A percentile compares a stretch with the other conserved stretches of the same genome.
These are phyloP conservation scores for Aspergillus sp. DNA, from an alignment of 2,329 filamentous ascomycete species.

Conservation along the genomic window DNA sequence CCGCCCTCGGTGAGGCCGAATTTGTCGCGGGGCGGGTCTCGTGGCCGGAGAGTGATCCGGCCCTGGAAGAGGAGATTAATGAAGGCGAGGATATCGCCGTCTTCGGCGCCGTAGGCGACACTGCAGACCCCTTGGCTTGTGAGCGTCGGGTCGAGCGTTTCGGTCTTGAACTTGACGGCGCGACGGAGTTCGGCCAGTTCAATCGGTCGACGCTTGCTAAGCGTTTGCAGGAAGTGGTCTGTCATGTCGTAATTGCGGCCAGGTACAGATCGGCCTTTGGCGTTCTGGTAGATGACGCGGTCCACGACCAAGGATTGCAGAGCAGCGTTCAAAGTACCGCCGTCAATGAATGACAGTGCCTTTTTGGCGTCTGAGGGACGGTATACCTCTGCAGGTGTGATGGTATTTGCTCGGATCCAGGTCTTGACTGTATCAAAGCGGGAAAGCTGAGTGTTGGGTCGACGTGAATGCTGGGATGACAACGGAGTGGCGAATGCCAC, in stretches of 20 bases:
- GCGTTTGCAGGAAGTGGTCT: slow-evolving; percentile 43
- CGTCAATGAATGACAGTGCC: slow-evolving; percentile 38
- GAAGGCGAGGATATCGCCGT: slow-evolving; percentile 50
- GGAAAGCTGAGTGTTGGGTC: slow-evolving; percentile 26
- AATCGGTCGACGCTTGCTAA: slow-evolving; percentile 48
- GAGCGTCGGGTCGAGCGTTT: slow-evolving; percentile 47
- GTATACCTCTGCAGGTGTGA: slow-evolving; percentile 50
- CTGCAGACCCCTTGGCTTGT: slow-evolving; percentile 34
- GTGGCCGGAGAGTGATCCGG: slow-evolving; percentile 41
- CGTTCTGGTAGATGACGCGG: slow-evolving; percentile 44
- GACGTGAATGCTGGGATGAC: slow-evolving; percentile 12
- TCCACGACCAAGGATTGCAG: slow-evolving; percentile 47
- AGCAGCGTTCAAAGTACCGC: slow-evolving; percentile 43
- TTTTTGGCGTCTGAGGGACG: slow-evolving; percentile 41
- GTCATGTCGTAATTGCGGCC: slow-evolving; percentile 52
- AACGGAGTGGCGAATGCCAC: slow-evolving; percentile 42
- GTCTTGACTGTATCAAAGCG: slow-evolving; percentile 47
- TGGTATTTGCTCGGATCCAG: slow-evolving; percentile 54
- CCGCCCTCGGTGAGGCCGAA: slow-evolving; percentile 53
- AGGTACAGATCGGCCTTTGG: slow-evolving; percentile 44
- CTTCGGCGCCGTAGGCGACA: slow-evolving; percentile 43
- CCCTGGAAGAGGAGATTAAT: slow-evolving; percentile 47
- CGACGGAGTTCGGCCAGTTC: slow-evolving; percentile 45
- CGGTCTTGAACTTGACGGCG: slow-evolving; percentile 48
- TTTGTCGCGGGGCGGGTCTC: slow-evolving; percentile 47